Evolutionary conservation across 306 rosid species (phyloP), one percentile per base, ranked within the genome.

Genomic region (Gillenia trifoliata): DNA sequence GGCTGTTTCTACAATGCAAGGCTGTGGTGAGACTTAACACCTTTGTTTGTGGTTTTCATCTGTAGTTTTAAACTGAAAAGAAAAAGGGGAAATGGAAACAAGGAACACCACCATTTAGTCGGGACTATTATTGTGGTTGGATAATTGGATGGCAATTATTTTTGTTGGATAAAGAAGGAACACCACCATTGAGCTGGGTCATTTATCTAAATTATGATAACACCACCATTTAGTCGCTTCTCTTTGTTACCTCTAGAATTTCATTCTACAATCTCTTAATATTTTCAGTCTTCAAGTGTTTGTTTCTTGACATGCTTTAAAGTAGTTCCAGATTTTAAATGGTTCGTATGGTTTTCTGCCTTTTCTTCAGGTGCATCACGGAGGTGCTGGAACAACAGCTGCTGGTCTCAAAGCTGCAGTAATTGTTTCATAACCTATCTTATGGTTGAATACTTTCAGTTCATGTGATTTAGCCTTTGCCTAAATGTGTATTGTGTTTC

Each of bases 331-430:
- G 69, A 65, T 30, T 38, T 54, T 28, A 3, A 45, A 64, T n/a
- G 16, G 22, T 66, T 73, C 73, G 28, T 64, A 20, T 74, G 22
- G 31, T 81, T 78, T 80, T 28, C 19, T 40, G 36, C 34, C 28
- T 71, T 75, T 29, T 36, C 70, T 77, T 63, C 86, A 92, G 99
- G 97, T 95, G 79, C 99, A 95, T 86, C 99, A 95, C 68, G 99
- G 99, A 66, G 99, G 99, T 77, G 99, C 99, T 73, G 99, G 99
- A 85, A 95, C 99, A n/a, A 95, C 99, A 45, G 99, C 99, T 78
- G 98, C 99, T 54, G 99, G 99, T 83, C 84, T 95, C 66, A 92
- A 85, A 86, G 98, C 99, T 77, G 93, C 99, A 16, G 99, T 95
- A 90, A 83, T 79, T 77, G 73, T 60, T 25, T 71, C 20, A 22